Evolutionary conservation across 371 early-diverging fungal species (phyloP), one percentile per base, ranked within the genome.

Genomic region (Mucor irregularis): DNA sequence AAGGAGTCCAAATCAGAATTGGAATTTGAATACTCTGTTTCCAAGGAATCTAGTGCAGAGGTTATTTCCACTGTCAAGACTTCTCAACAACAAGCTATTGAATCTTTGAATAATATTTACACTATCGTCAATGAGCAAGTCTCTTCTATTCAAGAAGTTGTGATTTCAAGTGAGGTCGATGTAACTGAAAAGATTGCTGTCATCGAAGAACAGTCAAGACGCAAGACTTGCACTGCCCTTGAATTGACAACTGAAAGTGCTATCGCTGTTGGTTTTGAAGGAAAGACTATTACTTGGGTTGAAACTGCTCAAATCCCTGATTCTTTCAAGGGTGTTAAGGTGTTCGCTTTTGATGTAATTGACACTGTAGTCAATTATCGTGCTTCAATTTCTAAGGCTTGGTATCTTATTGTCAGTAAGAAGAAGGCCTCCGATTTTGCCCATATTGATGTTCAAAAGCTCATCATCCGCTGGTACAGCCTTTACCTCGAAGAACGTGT

Each of bases 301-400:
- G 65, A 76, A 55, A 68, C 70, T 44, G 44, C 66, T 13, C 49
- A 62, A 21, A 48, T 76, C 30, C 73, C 73, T 17, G 54, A 37
- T 8, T 63, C 66, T 11, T 76, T 76, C 53, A 60, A 54, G 22
- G 54, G 61, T 44, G 71, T 72, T 28, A 62, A 64, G 35, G 66
- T 57, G 14, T 62, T 72, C 56, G 73, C 70, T 28, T 72, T 76
- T 55, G 76, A 76, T 39, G 42, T 76, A 19, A 47, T 63, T 42
- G 76, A 66, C 33, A 66, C 73, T 10, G 55, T 69, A 14, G 62
- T 68, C 34, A 66, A 76, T 39, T 70, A 69, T 29, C 64, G 56
- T 17, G 25, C 42, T 0, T 58, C 76, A 3, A 46, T 76, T 25
- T 25, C 35, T 28, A 56, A 56, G 11, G 64, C 50, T 28, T 69